These are phyloP conservation scores for Eutrema yunnanense DNA, from an alignment of 345 rosid genomes.

Conservation along the genomic window DNA sequence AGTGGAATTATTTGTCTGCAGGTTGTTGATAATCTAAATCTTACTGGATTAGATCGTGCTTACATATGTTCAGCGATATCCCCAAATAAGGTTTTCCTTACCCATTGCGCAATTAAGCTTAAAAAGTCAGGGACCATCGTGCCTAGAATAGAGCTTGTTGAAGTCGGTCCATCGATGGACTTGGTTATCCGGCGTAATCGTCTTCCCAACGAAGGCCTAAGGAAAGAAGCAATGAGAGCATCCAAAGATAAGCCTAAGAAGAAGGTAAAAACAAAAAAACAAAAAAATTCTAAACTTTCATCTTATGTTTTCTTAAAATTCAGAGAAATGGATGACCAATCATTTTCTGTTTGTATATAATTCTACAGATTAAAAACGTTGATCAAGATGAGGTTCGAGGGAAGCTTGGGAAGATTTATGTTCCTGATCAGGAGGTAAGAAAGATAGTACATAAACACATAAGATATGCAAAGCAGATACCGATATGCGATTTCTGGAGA, in stretches of 20 bases:
- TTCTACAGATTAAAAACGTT: constrained; percentile 67
- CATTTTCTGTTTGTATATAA: background rate
- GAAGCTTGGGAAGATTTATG: constrained; percentile 65
- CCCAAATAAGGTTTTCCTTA: constrained; percentile 50
- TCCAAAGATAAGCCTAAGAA: constrained; percentile 70
- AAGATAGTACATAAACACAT: background rate
- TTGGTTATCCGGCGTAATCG: constrained; percentile 86
- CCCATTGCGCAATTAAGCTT: constrained; percentile 82
- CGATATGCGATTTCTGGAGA: background rate
- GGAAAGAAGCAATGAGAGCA: constrained; percentile 81
- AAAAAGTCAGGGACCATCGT: constrained; percentile 85
- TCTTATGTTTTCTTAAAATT: background rate
- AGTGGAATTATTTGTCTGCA: constrained; percentile 29
- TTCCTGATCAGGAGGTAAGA: constrained; percentile 91
- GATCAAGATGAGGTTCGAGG: constrained; percentile 55
- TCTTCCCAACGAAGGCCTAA: constrained; percentile 68
- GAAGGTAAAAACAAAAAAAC: constrained; percentile 44
- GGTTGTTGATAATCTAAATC: constrained; percentile 86
- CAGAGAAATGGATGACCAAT: background rate
- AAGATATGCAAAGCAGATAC: background rate
- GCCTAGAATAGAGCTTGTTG: constrained; percentile 85
- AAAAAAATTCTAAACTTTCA: background rate
- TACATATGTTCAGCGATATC: constrained; percentile 82
- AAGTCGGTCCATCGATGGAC: constrained; percentile 97
- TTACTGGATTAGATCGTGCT: constrained; percentile 78